Evolutionary conservation across 1,284 basidiomycete species (phyloP).

Genomic region (Moesziomyces antarcticus): DNA sequence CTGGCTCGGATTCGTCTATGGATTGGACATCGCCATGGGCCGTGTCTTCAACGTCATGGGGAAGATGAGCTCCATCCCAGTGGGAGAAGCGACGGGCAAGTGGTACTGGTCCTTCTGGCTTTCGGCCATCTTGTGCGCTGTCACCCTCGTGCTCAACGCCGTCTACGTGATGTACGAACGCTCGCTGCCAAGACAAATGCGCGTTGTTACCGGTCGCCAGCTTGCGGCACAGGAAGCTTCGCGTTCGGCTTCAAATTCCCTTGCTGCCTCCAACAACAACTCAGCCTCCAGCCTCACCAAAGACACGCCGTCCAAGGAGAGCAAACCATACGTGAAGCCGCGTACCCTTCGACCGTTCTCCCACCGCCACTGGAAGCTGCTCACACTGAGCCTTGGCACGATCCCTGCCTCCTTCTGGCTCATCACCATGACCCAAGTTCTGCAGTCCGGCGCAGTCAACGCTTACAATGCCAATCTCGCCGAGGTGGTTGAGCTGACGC

Average conservation of each 20-base stretch:
- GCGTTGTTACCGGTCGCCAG: conserved; percentile 55
- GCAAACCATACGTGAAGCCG: neutral
- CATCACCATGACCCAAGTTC: conserved; percentile 57
- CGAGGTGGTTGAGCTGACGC: conserved; percentile 69
- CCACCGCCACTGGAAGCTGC: conserved; percentile 8
- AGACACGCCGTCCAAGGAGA: conserved; percentile 4
- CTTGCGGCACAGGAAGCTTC: conserved; percentile 12
- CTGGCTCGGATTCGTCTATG: conserved; percentile 54
- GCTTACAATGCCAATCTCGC: conserved; percentile 69
- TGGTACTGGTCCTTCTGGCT: conserved; percentile 69
- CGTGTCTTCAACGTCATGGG: conserved; percentile 51
- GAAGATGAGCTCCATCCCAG: conserved; percentile 66
- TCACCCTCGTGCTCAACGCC: conserved; percentile 60
- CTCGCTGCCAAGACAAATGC: conserved; percentile 62
- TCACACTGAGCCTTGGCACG: conserved; percentile 19
- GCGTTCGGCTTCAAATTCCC: neutral
- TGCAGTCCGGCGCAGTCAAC: conserved; percentile 68
- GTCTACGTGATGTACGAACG: conserved; percentile 67
- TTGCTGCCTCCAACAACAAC: conserved; percentile 3
- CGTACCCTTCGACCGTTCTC: conserved; percentile 12
- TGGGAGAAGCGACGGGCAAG: conserved; percentile 66
- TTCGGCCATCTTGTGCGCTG: conserved; percentile 62
- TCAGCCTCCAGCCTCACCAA: conserved; percentile 9
- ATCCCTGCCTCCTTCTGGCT: conserved; percentile 64
- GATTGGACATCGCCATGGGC: conserved; percentile 66